Conservation (phyloP, 495 filamentous ascomycete species). For the Glarea lozoyensis region DNA sequence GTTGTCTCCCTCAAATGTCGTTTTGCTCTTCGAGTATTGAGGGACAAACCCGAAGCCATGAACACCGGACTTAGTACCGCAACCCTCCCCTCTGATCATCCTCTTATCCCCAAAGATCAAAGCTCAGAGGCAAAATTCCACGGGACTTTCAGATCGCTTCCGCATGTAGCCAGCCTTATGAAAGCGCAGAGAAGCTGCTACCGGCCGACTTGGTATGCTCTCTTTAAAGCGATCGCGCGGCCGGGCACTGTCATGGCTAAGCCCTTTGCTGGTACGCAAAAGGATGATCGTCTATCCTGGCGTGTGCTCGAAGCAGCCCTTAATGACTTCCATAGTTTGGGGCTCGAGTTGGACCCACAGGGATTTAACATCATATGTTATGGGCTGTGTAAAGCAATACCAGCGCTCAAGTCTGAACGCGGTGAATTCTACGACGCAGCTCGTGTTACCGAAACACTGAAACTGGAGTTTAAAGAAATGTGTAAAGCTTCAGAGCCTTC, state of each 20-base stretch:
- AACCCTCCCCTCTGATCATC: too few species aligned
- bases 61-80: too few species aligned
- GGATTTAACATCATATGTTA: constrained; percentile 39
- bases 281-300: constrained; percentile 34
- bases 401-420: constrained; percentile 6
- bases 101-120: too few species aligned
- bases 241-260: constrained; percentile 16
- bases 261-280: constrained; percentile 16
- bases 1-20: constrained; percentile 17
- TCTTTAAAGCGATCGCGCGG: constrained; percentile 23
- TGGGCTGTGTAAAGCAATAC: constrained; percentile 33
- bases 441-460: too few species aligned
- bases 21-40: constrained; percentile 14
- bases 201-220: constrained; percentile 21
- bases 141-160: background rate
- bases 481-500: background rate
- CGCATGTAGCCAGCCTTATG: constrained; percentile 15
- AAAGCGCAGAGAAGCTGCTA: constrained; percentile 3
- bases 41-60: too few species aligned
- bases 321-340: constrained; percentile 29
- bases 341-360: constrained; percentile 30
- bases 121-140: background rate
- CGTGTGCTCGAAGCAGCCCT: constrained; percentile 27
- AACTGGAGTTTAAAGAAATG: constrained; percentile 12
- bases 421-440: background rate